A percentile compares a stretch with the other conserved stretches of the same genome.
Conservation (phyloP, 208 protist genomes). For the Acanthamoeba healyi region DNA sequence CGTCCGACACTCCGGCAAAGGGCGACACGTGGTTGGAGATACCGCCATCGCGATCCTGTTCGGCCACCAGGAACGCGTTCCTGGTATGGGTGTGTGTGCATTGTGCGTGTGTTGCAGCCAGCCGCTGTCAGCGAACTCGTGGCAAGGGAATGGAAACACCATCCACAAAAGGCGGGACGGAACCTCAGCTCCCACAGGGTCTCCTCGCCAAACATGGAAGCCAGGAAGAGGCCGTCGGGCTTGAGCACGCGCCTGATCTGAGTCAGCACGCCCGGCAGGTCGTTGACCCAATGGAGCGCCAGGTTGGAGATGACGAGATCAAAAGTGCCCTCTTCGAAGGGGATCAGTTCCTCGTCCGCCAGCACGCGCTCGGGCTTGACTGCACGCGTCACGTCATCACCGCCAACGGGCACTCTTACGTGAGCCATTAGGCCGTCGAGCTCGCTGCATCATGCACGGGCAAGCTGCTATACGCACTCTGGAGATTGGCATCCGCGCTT, state of each 20-base stretch:
- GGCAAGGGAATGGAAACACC: not conserved
- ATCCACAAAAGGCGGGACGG: not conserved
- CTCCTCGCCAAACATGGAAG: constrained; percentile 70
- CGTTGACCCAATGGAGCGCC: constrained; percentile 75
- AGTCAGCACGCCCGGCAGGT: constrained; percentile 65
- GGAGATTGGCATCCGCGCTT: not conserved
- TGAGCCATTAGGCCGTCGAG: not conserved
- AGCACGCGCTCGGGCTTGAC: constrained; percentile 41
- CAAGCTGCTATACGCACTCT: not conserved
- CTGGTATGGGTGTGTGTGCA: too few relatives aligned
- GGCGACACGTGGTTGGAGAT: constrained; percentile 71
- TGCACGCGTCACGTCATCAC: not conserved
- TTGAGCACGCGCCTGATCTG: constrained; percentile 62
- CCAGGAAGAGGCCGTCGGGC: constrained; percentile 72
- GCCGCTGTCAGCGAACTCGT: not conserved
- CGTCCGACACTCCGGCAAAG: constrained; percentile 52
- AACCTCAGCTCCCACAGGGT: constrained; percentile 70
- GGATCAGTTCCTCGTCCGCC: constrained; percentile 44
- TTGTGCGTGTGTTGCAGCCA: too few relatives aligned
- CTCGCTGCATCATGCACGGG: not conserved
- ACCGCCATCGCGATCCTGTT: constrained; percentile 69
- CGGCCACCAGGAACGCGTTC: constrained; percentile 71
- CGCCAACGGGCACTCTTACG: not conserved
- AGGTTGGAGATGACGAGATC: constrained; percentile 74
- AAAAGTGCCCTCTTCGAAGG: constrained; percentile 55